Evolutionary conservation across 2,329 filamentous ascomycete genomes (phyloP).

Genomic region (Epichloe aotearoae): DNA sequence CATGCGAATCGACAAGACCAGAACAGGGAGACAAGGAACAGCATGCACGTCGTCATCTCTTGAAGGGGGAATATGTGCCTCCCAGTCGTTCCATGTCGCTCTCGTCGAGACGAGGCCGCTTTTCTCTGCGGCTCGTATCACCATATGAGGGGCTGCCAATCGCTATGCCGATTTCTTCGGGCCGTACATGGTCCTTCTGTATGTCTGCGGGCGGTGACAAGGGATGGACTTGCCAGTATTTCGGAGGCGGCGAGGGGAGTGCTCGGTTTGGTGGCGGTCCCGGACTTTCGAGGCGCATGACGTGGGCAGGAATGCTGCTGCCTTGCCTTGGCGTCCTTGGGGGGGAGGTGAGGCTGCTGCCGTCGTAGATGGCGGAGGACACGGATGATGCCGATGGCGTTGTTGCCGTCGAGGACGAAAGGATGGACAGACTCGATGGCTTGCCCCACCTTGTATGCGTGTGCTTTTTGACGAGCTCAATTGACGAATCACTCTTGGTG

Average conservation of each 20-base stretch:
- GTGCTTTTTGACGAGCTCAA: not conserved
- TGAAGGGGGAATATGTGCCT: conserved; percentile 4
- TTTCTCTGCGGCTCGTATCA: not conserved
- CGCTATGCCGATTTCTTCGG: conserved; percentile 3
- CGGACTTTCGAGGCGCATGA: conserved; percentile 15
- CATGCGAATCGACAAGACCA: not conserved
- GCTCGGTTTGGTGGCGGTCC: conserved; percentile 33
- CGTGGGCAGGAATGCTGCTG: conserved; percentile 3
- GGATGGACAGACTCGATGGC: not conserved
- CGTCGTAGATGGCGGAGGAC: not conserved
- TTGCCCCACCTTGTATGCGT: conserved; percentile 4
- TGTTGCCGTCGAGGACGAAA: not conserved
- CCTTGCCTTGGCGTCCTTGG: conserved; percentile 3
- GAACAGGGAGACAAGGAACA: not conserved
- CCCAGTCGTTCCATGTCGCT: conserved; percentile 8
- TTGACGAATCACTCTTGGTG: conserved; percentile 1
- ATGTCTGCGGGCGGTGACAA: not conserved
- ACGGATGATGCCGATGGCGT: not conserved
- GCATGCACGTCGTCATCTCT: not conserved
- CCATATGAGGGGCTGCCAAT: not conserved
- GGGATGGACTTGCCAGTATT: conserved; percentile 3
- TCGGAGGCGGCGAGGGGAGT: conserved; percentile 21
- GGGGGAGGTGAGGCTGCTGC: not conserved
- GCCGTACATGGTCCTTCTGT: not conserved
- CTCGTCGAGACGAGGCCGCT: conserved; percentile 11